Percentiles rank a stretch among this genome's conserved stretches.
phyloP scores from a whole-genome alignment of 352 stramenopile species.

The Pythium dissotocum region DNA sequence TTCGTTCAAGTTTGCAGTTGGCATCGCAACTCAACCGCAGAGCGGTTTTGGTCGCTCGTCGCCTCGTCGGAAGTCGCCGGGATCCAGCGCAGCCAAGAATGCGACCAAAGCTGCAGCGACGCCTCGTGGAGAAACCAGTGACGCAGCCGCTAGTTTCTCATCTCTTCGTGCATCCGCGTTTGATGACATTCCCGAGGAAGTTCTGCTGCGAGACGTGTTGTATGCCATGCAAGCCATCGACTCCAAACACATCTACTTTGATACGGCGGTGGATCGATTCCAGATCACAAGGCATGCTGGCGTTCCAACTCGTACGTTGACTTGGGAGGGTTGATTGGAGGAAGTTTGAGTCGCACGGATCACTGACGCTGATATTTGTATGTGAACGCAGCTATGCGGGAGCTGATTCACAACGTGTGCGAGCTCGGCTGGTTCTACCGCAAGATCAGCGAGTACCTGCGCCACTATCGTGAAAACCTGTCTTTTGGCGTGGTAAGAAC shows the following conservation, averaged over 20 bases:
- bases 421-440: slow-evolving; percentile 91
- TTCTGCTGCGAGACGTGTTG: slow-evolving; percentile 90
- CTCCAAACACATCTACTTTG: slow-evolving; percentile 88
- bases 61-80: slow-evolving; percentile 21
- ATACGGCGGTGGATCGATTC: slow-evolving; percentile 71
- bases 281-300: slow-evolving; percentile 76
- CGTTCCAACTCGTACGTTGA: slow-evolving; percentile 72
- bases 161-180: slow-evolving; percentile 40
- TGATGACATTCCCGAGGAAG: slow-evolving; percentile 76
- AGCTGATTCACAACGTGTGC: slow-evolving; percentile 81
- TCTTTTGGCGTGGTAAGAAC: slow-evolving; percentile 73
- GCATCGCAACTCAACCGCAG: slow-evolving; percentile 40
- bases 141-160: not conserved
- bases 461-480: slow-evolving; percentile 70
- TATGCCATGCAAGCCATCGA: slow-evolving; percentile 94
- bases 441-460: slow-evolving; percentile 81
- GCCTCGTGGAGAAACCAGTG: not conserved
- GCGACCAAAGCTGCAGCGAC: slow-evolving; percentile 26
- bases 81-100: slow-evolving; percentile 29
- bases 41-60: slow-evolving; percentile 20
- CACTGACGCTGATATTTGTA: not conserved
- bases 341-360: not conserved
- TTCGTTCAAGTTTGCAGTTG: slow-evolving; percentile 78
- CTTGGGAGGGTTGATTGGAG: no score
- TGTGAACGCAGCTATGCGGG: slow-evolving; percentile 63